phyloP scores from a whole-genome alignment of 2,329 filamentous ascomycete genomes.

The Beauveria bassiana region DNA sequence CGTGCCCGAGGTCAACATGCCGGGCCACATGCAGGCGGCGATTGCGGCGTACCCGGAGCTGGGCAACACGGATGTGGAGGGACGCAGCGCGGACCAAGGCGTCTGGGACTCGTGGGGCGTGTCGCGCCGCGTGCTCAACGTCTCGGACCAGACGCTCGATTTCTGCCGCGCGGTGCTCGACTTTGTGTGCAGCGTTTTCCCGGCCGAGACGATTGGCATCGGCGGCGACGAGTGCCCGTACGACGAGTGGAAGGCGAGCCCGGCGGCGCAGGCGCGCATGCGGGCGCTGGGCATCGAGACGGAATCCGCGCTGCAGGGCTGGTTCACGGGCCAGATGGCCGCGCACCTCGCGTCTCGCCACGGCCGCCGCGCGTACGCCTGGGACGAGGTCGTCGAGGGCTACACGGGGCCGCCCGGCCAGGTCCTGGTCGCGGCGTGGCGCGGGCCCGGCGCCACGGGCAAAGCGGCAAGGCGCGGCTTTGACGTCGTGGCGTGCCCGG shows the following conservation, averaged over 20 bases:
- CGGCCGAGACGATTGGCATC: conserved; percentile 12
- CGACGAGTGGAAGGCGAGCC: conserved; percentile 14
- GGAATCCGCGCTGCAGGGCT: conserved; percentile 14
- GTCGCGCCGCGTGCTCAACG: conserved; percentile 14
- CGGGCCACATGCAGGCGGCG: conserved; percentile 17
- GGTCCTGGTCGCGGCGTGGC: conserved; percentile 14
- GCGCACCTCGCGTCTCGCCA: conserved; percentile 10
- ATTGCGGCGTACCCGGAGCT: conserved; percentile 17
- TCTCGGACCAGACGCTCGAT: conserved; percentile 13
- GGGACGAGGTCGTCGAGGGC: conserved; percentile 15
- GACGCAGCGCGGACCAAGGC: neutral
- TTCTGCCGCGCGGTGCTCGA: conserved; percentile 15
- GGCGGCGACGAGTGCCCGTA: conserved; percentile 16
- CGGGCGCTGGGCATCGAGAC: conserved; percentile 11
- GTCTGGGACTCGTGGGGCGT: conserved; percentile 16
- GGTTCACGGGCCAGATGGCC: conserved; percentile 15
- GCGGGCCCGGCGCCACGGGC: conserved; percentile 13
- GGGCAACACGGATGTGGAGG: conserved; percentile 12
- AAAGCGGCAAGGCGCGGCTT: conserved; percentile 15
- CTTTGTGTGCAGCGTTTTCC: conserved; percentile 14
- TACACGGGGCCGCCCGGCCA: conserved; percentile 9
- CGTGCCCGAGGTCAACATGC: conserved; percentile 17
- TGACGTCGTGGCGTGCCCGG: conserved; percentile 14
- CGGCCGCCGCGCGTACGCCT: conserved; percentile 14
- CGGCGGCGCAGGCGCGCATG: conserved; percentile 11